Evolutionary conservation across 1,284 basidiomycete genomes (phyloP), one percentile per base, ranked within the genome.

Genomic region (Puccinia polysora): DNA sequence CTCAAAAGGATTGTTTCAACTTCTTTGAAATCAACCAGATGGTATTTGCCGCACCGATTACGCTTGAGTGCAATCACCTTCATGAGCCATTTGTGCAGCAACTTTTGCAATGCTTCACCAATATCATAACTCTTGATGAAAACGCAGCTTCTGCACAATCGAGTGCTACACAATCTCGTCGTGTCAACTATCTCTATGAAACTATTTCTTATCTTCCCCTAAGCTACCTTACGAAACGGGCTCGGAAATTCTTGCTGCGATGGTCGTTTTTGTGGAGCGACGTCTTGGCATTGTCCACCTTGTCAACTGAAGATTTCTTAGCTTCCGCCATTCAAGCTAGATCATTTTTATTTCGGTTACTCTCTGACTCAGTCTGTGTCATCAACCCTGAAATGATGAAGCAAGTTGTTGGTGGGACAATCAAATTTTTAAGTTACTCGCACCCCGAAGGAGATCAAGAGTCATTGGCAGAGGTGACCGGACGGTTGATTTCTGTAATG

Each of bases 381-480:
- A 38, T 23, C 58, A 60, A n/a, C 23, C 38, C 34, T 38, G 36
- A 60, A 60, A 60, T 60, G 36, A 60, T 60, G 58, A 60, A 60
- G 38, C 38, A 23, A 28, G 58, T 38, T 28, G 38, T 60, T 15
- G 10, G 23, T 60, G 28, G 20, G 38, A 25, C 15, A 38, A 60
- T 43, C 34, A 60, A 43, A 23, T 20, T 60, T 28, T 43, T 60
- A 20, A 18, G 7, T 10, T 60, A 2, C 28, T 43, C 8, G n/a
- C n/a, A 23, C 38, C 23, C 14, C 36, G 38, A 60, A 43, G n/a
- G 28, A 38, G 58, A 38, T 28, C 4, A 60, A 38, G 34, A 60
- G 28, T 25, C 15, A 20, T 23, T 60, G 5, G 43, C 43, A n/a
- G 43, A 43, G 18, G 58, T 60, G 38, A 60, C 58, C 15, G 58